Evolutionary conservation across 257 asterid species (phyloP).

Genomic region (Schizonepeta tenuifolia): DNA sequence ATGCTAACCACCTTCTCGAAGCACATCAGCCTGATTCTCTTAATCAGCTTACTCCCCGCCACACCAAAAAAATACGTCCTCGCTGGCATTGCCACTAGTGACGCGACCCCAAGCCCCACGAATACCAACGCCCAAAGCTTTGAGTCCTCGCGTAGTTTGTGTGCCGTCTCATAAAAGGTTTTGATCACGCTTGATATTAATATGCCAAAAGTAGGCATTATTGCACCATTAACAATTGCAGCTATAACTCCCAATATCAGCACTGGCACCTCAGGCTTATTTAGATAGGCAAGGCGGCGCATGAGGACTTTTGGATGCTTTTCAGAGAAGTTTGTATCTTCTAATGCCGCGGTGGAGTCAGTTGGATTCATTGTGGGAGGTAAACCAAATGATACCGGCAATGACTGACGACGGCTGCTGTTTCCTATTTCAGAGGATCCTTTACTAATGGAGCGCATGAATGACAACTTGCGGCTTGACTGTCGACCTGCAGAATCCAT

Average conservation of each 20-base stretch:
- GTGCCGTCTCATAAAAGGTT: constrained; percentile 54
- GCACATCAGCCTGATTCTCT: constrained; percentile 59
- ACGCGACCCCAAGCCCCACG: constrained; percentile 45
- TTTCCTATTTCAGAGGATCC: constrained; percentile 70
- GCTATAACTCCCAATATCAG: constrained; percentile 50
- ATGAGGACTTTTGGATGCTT: constrained; percentile 48
- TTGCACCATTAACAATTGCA: constrained; percentile 60
- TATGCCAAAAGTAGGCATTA: constrained; percentile 60
- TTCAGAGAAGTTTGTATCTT: constrained; percentile 30
- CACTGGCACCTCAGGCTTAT: constrained; percentile 63
- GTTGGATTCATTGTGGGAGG: constrained; percentile 40
- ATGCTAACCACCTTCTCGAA: constrained; percentile 62
- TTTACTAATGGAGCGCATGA: constrained; percentile 62
- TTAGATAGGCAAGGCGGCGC: constrained; percentile 59
- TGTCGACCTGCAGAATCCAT: constrained; percentile 52
- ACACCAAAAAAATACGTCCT: constrained; percentile 59
- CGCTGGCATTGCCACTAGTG: constrained; percentile 52
- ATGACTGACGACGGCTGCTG: constrained; percentile 62
- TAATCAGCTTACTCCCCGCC: constrained; percentile 64
- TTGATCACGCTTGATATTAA: constrained; percentile 54
- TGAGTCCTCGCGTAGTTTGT: constrained; percentile 52
- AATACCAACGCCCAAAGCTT: constrained; percentile 64
- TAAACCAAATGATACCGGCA: constrained; percentile 53
- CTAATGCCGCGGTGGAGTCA: constrained; percentile 27
- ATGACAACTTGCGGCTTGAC: constrained; percentile 60